These are phyloP conservation scores for Apocynum venetum DNA, from an alignment of 257 asterid genomes.

Conservation along the genomic window DNA sequence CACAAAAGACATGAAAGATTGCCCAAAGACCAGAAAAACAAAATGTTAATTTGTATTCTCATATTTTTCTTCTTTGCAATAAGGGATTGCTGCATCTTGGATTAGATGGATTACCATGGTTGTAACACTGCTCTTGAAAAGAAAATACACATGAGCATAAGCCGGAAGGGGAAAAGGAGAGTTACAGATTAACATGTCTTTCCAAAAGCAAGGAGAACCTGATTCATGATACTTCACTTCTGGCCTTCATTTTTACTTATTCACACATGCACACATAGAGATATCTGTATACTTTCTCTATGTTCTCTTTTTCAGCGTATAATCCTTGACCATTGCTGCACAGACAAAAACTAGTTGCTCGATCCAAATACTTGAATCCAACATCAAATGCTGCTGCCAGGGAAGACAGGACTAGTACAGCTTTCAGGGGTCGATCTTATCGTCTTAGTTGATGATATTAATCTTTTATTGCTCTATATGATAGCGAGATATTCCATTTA, in stretches of 20 bases:
- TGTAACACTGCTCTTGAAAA: not conserved
- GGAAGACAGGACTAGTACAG: conserved; percentile 50
- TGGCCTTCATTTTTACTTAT: not conserved
- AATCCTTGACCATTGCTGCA: conserved; percentile 37
- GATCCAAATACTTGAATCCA: conserved; percentile 72
- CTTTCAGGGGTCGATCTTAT: conserved; percentile 81
- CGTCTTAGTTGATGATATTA: conserved; percentile 55
- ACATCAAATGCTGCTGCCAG: conserved; percentile 24
- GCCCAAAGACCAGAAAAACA: not conserved
- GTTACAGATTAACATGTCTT: not conserved
- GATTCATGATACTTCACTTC: not conserved
- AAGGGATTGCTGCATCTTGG: conserved; percentile 2
- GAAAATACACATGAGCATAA: not conserved
- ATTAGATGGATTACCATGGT: not conserved
- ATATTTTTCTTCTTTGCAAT: not conserved
- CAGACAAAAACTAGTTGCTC: conserved; percentile 61
- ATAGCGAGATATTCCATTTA: not conserved
- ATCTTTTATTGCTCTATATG: conserved; percentile 3
- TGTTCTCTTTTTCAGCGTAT: not conserved
- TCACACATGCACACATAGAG: not conserved
- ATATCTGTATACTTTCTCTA: not conserved
- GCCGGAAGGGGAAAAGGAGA: not conserved
- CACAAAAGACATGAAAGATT: not conserved
- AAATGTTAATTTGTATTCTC: not conserved
- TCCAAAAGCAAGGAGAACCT: not conserved